Base-by-base conservation (phyloP, 148 eudicot species). In the Heliamphora exappendiculata region DNA sequence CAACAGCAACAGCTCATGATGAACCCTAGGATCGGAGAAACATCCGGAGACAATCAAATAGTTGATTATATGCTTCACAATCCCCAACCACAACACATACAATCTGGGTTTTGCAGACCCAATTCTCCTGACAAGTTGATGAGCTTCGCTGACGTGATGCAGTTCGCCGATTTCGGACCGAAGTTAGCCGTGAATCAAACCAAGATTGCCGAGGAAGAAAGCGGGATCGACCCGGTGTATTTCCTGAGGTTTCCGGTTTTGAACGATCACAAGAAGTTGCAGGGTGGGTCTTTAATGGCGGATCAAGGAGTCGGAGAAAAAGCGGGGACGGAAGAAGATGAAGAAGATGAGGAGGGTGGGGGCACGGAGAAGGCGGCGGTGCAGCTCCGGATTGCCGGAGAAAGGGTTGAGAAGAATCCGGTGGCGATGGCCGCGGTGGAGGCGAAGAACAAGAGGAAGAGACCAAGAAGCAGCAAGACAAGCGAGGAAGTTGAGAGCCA, bases 401-500 rank as follows among this genome's bases (percentile, higher is more conserved):
- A 84, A 57, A 85, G 80, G 67, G 58, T 77, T 66, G 70, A 76
- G 41, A 84, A 82, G 45, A 80, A 33, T 28, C 62, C 54, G n/a
- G 58, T 11, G 4, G 59, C 8, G 0, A 33, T 28, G 3, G 85
- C 74, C 51, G 75, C 70, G 73, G 88, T 85, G 80, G 78, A 64
- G 22, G 39, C 19, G 41, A 90, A 88, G 79, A 85, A 85, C 80
- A 94, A 94, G 89, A 83, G 93, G 76, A 94, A 94, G 77, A 89
- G 98, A 84, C 91, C 98, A 26, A 86, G 98, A 70, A 85, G 80
- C 36, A 51, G 83, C 54, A 94, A 94, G 86, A 94, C 96, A 3
- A 92, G 73, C 31, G 98, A 89, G 78, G 98, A 92, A 84, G 97
- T 92, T 2, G 97, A 94, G 78, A 90, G 95, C 91, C 98, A 92